phyloP scores from a whole-genome alignment of 495 filamentous ascomycete genomes.

The Thermochaetoides thermophila region DNA sequence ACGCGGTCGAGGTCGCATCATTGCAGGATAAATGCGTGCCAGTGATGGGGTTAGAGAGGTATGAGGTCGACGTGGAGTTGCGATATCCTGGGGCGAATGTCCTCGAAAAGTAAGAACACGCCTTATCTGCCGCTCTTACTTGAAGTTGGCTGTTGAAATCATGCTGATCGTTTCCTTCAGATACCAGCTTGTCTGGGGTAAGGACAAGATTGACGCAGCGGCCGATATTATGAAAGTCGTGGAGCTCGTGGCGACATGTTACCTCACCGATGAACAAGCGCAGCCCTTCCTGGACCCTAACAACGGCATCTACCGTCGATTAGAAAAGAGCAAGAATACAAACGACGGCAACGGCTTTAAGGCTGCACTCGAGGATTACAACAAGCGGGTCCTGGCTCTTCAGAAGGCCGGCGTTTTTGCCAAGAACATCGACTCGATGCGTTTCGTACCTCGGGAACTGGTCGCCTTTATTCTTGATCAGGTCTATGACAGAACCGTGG shows the following conservation, averaged over 20 bases:
- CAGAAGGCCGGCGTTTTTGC: constrained; percentile 51
- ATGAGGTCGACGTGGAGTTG: constrained; percentile 42
- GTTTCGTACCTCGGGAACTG: constrained; percentile 49
- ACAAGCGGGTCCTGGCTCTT: constrained; percentile 44
- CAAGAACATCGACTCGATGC: constrained; percentile 49
- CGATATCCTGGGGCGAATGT: constrained; percentile 60
- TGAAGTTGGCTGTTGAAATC: no score
- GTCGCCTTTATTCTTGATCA: constrained; percentile 74
- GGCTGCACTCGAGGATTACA: constrained; percentile 59
- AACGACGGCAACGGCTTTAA: constrained; percentile 52
- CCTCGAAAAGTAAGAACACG: constrained; percentile 58
- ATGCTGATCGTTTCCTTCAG: constrained; percentile 26
- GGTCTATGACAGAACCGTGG: constrained; percentile 82
- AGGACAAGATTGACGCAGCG: constrained; percentile 71
- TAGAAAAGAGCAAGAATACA: constrained; percentile 50
- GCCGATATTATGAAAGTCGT: constrained; percentile 74
- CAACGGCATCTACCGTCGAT: constrained; percentile 52
- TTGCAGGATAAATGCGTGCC: constrained; percentile 33
- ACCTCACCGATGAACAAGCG: constrained; percentile 52
- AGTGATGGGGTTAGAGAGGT: constrained; percentile 28
- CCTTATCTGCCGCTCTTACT: no score
- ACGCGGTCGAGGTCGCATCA: constrained; percentile 52
- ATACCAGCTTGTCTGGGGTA: constrained; percentile 63
- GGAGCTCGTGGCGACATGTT: constrained; percentile 54
- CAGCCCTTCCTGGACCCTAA: constrained; percentile 56